Conservation (phyloP, 2,329 filamentous ascomycete genomes). For the Ophiostoma australiae region DNA sequence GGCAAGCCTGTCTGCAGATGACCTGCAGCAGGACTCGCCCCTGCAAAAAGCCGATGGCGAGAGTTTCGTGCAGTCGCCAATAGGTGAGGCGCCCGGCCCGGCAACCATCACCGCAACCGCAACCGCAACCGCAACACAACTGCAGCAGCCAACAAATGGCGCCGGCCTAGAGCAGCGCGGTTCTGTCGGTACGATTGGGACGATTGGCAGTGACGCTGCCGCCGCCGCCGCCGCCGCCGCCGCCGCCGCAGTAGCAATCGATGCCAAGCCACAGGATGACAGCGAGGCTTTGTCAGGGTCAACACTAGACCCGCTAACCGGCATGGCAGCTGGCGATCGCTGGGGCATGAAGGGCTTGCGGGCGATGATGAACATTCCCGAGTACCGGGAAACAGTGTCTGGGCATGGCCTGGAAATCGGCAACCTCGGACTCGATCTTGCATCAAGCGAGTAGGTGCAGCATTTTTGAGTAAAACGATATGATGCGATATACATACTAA, state of each 20-base stretch:
- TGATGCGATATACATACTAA: neutral
- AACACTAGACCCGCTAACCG: constrained; percentile 47
- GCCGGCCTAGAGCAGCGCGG: constrained; percentile 36
- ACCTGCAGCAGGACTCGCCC: constrained; percentile 44
- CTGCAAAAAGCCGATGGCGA: constrained; percentile 47
- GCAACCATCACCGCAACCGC: neutral
- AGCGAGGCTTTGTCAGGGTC: neutral
- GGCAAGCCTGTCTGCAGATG: constrained; percentile 39
- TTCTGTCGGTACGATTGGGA: constrained; percentile 43
- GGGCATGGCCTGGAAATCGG: constrained; percentile 57
- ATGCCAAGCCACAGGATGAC: neutral
- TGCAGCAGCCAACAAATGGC: neutral
- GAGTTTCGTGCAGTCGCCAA: constrained; percentile 35
- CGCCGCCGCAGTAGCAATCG: constrained; percentile 30
- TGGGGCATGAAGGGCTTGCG: constrained; percentile 61
- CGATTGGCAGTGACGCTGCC: neutral
- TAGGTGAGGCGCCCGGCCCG: constrained; percentile 20
- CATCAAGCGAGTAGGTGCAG: constrained; percentile 47
- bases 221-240: neutral
- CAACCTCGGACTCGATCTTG: constrained; percentile 54
- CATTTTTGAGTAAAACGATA: neutral
- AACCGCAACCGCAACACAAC: neutral
- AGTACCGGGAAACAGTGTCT: constrained; percentile 57
- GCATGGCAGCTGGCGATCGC: constrained; percentile 59
- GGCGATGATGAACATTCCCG: constrained; percentile 59